Evolutionary conservation across 116 monocot genomes (phyloP).

Genomic region (Cymodocea nodosa): DNA sequence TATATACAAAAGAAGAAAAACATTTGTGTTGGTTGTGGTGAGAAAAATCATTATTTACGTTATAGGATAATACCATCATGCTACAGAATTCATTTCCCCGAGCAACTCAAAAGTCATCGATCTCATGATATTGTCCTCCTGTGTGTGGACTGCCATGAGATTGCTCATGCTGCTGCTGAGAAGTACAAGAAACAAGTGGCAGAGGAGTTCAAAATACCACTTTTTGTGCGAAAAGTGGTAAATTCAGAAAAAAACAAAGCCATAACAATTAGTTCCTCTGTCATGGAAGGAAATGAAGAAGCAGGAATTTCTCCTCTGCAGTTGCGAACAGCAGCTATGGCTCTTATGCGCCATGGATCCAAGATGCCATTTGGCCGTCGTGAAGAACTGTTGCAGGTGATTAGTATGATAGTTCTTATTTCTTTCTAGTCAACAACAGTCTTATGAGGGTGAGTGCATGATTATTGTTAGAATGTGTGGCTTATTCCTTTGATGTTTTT

Average conservation of each 20-base stretch:
- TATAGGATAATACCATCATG: conserved; percentile 95
- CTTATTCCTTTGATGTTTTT: no score
- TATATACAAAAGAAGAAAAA: conserved; percentile 95
- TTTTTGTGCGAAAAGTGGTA: conserved; percentile 73
- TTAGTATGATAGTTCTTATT: background rate
- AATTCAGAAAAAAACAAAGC: conserved; percentile 42
- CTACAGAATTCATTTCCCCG: conserved; percentile 94
- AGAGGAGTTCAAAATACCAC: conserved; percentile 60
- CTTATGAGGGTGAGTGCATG: background rate
- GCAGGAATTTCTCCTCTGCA: conserved; percentile 80
- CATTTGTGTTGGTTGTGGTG: conserved; percentile 95
- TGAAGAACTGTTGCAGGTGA: conserved; percentile 67
- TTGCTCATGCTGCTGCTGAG: conserved; percentile 84
- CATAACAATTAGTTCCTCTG: conserved; percentile 10
- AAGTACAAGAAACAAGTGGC: conserved; percentile 81
- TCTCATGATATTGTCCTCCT: conserved; percentile 97
- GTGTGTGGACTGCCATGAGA: conserved; percentile 97
- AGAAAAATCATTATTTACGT: conserved; percentile 81
- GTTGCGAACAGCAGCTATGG: conserved; percentile 90
- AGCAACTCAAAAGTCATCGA: conserved; percentile 94
- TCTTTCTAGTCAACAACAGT: no score
- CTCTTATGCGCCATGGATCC: conserved; percentile 79
- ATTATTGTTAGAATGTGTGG: no score
- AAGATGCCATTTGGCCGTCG: conserved; percentile 57
- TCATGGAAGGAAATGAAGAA: conserved; percentile 17